Evolutionary conservation across 495 filamentous ascomycete genomes (phyloP), one percentile per base, ranked within the genome.

Genomic region (Polyplosphaeria fusca): DNA sequence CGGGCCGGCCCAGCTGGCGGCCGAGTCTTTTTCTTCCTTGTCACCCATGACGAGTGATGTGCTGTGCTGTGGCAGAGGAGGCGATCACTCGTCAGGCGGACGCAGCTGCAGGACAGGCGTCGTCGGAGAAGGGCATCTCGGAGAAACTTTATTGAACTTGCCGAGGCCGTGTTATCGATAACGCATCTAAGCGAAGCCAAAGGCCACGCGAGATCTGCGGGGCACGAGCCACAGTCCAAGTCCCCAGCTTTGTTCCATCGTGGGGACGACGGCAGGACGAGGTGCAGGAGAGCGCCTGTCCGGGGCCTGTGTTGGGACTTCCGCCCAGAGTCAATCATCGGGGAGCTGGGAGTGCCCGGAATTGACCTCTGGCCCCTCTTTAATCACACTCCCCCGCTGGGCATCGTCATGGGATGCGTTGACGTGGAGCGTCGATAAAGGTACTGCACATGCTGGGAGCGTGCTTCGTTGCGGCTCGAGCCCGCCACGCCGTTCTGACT

Each of bases 161-260:
- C 16, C 32, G n/a, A 22, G 55, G 1, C 53, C 22, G 19, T 16
- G 24, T 39, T 58, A 58, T 58, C 55, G 55, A 58, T 58, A 58
- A 44, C 20, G 25, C 2, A 50, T n/a, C 30, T 27, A 18, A 19
- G 44, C 42, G 42, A 55, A 19, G 9, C 20, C 7, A 19, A 13
- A 4, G 32, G 26, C 45, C 55, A 58, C 55, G 55, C 55, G 55
- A 58, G 55, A 58, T 58, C 54, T 49, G 54, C 45, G 27, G 13
- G 4, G 45, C 55, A 45, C 55, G 46, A 43, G 46, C 46, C 39
- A 45, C 39, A 42, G n/a, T n/a, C n/a, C n/a, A n/a, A n/a, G n/a
- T n/a, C n/a, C n/a, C n/a, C n/a, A n/a, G n/a, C n/a, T n/a, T n/a
- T n/a, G 30, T 35, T 7, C 7, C 30, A 35, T 7, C 14, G 30